Conservation (phyloP, 768 basidiomycete species). For the Xerocomus spinulosus region DNA sequence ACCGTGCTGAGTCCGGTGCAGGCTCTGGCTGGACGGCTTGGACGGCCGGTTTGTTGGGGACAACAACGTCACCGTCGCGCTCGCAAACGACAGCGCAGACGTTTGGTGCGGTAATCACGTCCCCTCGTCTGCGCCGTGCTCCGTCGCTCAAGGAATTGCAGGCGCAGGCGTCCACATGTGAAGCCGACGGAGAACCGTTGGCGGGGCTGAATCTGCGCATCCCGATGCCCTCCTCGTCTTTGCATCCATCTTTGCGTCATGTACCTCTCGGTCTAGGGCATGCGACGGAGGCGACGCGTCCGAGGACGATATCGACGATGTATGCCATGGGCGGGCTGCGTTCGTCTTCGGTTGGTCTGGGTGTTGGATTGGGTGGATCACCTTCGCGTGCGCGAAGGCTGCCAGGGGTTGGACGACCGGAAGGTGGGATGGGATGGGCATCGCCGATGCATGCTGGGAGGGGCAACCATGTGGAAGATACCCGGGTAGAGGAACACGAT, state of each 20-base stretch:
- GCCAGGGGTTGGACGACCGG: neutral
- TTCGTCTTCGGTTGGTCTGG: constrained; percentile 30
- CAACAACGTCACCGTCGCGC: constrained; percentile 32
- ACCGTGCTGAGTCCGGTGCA: neutral
- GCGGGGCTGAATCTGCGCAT: constrained; percentile 48
- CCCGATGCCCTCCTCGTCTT: constrained; percentile 44
- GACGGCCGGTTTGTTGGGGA: constrained; percentile 51
- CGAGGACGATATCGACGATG: constrained; percentile 56
- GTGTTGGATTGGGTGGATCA: constrained; percentile 20
- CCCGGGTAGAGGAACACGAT: constrained; percentile 5
- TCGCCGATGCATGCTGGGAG: constrained; percentile 1
- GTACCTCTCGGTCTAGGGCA: constrained; percentile 17
- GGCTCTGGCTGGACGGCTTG: constrained; percentile 42
- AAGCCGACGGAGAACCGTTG: constrained; percentile 31
- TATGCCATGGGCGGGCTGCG: constrained; percentile 58
- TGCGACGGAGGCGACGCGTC: constrained; percentile 22
- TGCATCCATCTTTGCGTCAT: constrained; percentile 4
- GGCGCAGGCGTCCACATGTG: neutral
- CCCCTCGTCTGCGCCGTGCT: constrained; percentile 51
- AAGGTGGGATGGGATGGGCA: neutral
- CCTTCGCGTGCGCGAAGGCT: constrained; percentile 8
- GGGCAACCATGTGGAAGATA: neutral
- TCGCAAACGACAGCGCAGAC: constrained; percentile 48
- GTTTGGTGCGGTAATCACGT: constrained; percentile 69
- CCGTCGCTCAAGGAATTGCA: constrained; percentile 35